phyloP scores from a whole-genome alignment of 805 yeast species.

The Teunomyces panamensis region DNA sequence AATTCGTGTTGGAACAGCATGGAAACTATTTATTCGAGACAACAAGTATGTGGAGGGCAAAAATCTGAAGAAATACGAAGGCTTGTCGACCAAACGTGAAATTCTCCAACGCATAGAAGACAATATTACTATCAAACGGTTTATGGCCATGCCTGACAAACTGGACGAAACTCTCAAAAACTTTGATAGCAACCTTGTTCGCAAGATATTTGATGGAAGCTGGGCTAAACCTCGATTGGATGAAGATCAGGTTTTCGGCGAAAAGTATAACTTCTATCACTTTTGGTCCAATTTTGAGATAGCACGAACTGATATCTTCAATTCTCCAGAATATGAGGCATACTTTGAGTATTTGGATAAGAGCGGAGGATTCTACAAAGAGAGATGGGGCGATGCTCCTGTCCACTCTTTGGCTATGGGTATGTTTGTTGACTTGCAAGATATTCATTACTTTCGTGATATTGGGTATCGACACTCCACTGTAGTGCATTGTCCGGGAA shows the following conservation, averaged over 20 bases:
- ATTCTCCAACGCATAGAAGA: slow-evolving; percentile 28
- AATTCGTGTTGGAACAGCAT: slow-evolving; percentile 56
- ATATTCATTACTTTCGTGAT: slow-evolving; percentile 88
- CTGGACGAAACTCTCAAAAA: slow-evolving; percentile 17
- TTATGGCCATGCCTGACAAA: slow-evolving; percentile 20
- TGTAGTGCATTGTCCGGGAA: slow-evolving; percentile 76
- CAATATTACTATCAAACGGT: slow-evolving; percentile 22
- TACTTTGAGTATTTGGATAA: slow-evolving; percentile 69
- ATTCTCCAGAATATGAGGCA: slow-evolving; percentile 57
- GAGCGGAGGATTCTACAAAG: slow-evolving; percentile 81
- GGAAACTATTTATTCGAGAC: slow-evolving; percentile 57
- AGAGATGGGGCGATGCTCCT: slow-evolving; percentile 98
- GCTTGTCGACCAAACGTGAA: slow-evolving; percentile 14
- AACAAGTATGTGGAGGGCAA: slow-evolving; percentile 22
- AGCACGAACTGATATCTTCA: slow-evolving; percentile 78
- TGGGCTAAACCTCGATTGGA: slow-evolving; percentile 19
- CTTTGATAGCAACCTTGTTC: slow-evolving; percentile 2
- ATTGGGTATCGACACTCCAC: slow-evolving; percentile 86
- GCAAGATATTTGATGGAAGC: slow-evolving; percentile 8
- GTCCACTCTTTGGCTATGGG: slow-evolving; percentile 86
- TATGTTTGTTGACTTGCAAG: slow-evolving; percentile 61
- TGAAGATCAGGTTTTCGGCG: slow-evolving; percentile 61
- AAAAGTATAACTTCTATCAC: slow-evolving; percentile 76
- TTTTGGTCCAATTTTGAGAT: slow-evolving; percentile 95
- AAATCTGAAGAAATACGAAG: slow-evolving; percentile 20